Evolutionary conservation across 2,329 filamentous ascomycete genomes (phyloP).

Genomic region (Helotiales sp.): DNA sequence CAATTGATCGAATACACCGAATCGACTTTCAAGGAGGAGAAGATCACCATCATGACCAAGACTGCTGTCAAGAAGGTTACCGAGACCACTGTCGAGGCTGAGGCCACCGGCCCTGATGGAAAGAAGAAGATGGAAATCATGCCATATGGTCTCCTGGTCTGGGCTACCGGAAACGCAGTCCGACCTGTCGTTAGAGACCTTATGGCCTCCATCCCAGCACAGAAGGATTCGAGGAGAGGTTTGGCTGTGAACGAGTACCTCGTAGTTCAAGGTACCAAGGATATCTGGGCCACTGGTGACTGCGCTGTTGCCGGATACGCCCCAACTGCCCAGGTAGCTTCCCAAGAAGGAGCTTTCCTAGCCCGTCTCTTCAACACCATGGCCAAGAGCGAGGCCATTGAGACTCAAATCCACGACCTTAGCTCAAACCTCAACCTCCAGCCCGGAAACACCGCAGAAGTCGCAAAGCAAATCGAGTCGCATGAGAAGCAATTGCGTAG

Average conservation of each 20-base stretch:
- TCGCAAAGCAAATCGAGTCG: slow-evolving; percentile 76
- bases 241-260: slow-evolving; percentile 98
- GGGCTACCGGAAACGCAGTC: slow-evolving; percentile 96
- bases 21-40: slow-evolving; percentile 98
- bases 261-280: slow-evolving; percentile 94
- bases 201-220: slow-evolving; percentile 88
- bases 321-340: slow-evolving; percentile 93
- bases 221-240: slow-evolving; percentile 93
- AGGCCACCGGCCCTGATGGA: slow-evolving; percentile 80
- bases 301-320: slow-evolving; percentile 98
- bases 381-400: slow-evolving; percentile 88
- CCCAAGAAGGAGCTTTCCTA: slow-evolving; percentile 94
- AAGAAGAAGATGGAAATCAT: slow-evolving; percentile 81
- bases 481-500: slow-evolving; percentile 86
- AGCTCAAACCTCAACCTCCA: slow-evolving; percentile 64
- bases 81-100: slow-evolving; percentile 89
- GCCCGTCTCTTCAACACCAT: slow-evolving; percentile 98
- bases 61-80: slow-evolving; percentile 99
- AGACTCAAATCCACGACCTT: slow-evolving; percentile 74
- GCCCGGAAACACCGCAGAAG: slow-evolving; percentile 69
- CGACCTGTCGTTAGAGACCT: slow-evolving; percentile 89
- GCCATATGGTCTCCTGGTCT: slow-evolving; percentile 94
- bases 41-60: slow-evolving; percentile 96
- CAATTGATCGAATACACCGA: slow-evolving; percentile 99
- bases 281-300: slow-evolving; percentile 98